phyloP scores from a whole-genome alignment of 2,329 filamentous ascomycete genomes.

The Phialophora tarda region DNA sequence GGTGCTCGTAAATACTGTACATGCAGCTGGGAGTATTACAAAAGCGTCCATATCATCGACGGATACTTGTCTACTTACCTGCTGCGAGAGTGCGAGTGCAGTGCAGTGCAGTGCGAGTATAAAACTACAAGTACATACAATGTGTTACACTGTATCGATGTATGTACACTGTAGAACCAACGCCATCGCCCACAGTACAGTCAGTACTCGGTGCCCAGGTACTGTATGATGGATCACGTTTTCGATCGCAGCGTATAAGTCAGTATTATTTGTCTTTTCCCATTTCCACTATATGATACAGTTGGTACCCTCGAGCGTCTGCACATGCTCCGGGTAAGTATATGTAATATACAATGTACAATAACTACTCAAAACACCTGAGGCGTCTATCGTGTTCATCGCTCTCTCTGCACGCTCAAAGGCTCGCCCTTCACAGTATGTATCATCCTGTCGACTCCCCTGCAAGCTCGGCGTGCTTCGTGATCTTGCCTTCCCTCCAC shows the following conservation, averaged over 20 bases:
- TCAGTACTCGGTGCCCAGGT: no score
- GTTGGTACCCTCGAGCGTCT: no score
- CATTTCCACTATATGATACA: no score
- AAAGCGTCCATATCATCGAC: not conserved
- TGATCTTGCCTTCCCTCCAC: not conserved
- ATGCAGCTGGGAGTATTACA: not conserved
- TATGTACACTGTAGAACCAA: not conserved
- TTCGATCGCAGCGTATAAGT: not conserved
- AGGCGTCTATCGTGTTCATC: not conserved
- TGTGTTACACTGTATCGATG: not conserved
- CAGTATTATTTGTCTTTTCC: no score
- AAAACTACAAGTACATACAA: not conserved
- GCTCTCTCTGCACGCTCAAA: not conserved
- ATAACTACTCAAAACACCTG: no score
- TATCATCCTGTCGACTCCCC: not conserved
- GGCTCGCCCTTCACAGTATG: no score
- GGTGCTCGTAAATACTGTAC: not conserved
- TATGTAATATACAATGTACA: no score
- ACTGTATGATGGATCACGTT: not conserved
- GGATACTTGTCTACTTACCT: not conserved
- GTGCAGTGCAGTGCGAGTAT: not conserved
- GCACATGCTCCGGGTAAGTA: no score
- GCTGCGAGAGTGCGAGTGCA: not conserved
- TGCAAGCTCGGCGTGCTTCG: not conserved
- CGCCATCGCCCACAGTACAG: not conserved